Percentiles rank a stretch among this genome's conserved stretches.
Conservation (phyloP, 768 basidiomycete genomes). For the Leccinum barrowsii region DNA sequence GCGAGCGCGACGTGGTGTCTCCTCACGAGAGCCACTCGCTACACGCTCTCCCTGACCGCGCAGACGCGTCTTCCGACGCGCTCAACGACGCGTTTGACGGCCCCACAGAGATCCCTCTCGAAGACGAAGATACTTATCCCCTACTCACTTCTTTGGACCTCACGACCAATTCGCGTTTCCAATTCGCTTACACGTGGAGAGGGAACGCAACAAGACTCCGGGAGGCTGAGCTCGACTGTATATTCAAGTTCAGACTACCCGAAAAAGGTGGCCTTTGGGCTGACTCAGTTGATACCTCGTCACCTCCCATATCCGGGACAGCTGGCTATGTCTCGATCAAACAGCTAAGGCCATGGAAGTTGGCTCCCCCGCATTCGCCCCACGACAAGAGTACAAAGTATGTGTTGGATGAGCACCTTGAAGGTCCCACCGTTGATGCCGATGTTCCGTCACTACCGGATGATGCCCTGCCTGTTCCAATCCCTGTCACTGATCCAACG, state of each 20-base stretch:
- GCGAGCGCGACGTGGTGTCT: constrained; percentile 2
- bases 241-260: background rate
- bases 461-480: background rate
- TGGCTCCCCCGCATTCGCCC: constrained; percentile 1
- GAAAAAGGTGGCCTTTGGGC: constrained; percentile 3
- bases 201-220: constrained; percentile 11
- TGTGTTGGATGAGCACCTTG: background rate
- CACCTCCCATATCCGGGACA: constrained; percentile 7
- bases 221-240: constrained; percentile 6
- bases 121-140: constrained; percentile 16
- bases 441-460: background rate
- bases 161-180: constrained; percentile 22
- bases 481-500: background rate
- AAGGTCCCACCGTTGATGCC: background rate
- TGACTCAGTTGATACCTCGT: background rate
- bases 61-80: background rate
- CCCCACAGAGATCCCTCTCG: constrained; percentile 11
- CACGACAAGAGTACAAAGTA: background rate
- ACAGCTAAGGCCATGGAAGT: constrained; percentile 15
- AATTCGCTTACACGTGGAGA: constrained; percentile 21
- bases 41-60: background rate
- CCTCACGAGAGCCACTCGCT: background rate
- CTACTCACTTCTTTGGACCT: constrained; percentile 15
- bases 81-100: constrained; percentile 12
- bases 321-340: constrained; percentile 8